Conservation (phyloP, 805 yeast species). For the Saturnispora serradocipensis region DNA sequence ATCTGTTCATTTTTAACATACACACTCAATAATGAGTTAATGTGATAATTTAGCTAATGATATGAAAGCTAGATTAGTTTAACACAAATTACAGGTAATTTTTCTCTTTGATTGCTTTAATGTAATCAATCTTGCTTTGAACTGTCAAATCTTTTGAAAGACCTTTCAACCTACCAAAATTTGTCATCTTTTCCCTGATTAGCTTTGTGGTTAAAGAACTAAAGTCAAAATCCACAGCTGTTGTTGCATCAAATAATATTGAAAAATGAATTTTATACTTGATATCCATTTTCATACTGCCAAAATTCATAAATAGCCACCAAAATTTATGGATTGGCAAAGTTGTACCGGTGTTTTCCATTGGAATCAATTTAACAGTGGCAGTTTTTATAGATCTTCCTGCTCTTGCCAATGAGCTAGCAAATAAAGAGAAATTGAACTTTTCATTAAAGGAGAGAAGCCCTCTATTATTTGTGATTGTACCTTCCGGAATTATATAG, state of each 20-base stretch:
- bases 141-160: constrained; percentile 38
- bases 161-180: constrained; percentile 40
- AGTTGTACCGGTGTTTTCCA: constrained; percentile 28
- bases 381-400: constrained; percentile 28
- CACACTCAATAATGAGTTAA: background rate
- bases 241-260: background rate
- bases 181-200: constrained; percentile 26
- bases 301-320: constrained; percentile 11
- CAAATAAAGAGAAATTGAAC: constrained; percentile 14
- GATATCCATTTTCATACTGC: constrained; percentile 11
- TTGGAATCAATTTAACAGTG: constrained; percentile 30
- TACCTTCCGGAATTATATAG: constrained; percentile 68
- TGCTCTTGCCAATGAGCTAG: constrained; percentile 6
- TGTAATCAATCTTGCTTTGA: constrained; percentile 36
- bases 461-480: constrained; percentile 76
- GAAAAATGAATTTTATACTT: constrained; percentile 20
- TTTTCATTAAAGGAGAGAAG: constrained; percentile 45
- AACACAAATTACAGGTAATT: background rate
- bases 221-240: background rate
- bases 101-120: constrained; percentile 8
- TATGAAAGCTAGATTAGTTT: background rate
- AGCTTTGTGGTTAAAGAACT: constrained; percentile 6
- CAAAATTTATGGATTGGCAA: constrained; percentile 16
- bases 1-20: background rate
- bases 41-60: background rate